Percentiles rank a stretch among this genome's conserved stretches.
These are phyloP conservation scores for Fusarium dlaminii DNA, from an alignment of 2,329 filamentous ascomycete species.

Conservation along the genomic window DNA sequence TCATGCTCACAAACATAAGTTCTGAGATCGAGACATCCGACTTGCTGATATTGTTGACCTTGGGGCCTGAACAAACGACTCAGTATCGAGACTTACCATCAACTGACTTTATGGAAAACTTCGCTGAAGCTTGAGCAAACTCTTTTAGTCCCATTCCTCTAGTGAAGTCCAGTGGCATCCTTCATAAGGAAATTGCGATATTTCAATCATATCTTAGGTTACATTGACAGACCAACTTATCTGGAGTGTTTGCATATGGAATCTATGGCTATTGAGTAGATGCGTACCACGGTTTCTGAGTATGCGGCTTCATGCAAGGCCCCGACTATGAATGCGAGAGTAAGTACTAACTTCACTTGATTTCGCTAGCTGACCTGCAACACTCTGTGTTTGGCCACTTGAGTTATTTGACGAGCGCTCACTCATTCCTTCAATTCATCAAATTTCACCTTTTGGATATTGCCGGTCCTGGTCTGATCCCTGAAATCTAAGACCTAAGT, in stretches of 20 bases:
- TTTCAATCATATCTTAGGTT: neutral
- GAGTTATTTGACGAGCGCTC: neutral
- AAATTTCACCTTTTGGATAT: neutral
- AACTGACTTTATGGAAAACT: neutral
- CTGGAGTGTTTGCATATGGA: neutral
- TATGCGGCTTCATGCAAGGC: neutral
- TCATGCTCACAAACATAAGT: neutral
- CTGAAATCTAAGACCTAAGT: neutral
- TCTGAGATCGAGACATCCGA: neutral
- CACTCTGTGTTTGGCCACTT: neutral
- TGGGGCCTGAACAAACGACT: neutral
- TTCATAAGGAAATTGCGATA: neutral
- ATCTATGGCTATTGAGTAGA: neutral
- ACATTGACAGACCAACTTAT: neutral
- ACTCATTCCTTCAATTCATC: neutral
- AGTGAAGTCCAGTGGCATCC: neutral
- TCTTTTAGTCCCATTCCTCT: neutral
- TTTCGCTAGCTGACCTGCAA: fast-evolving
- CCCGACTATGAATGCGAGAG: neutral
- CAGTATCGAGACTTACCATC: neutral
- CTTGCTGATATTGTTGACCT: neutral
- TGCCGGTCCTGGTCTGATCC: neutral
- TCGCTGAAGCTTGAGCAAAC: neutral
- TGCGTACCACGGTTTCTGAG: neutral
- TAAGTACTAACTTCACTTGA: neutral